phyloP scores from a whole-genome alignment of 176 grass and related monocot species.

The Rhynchospora tenuis region DNA sequence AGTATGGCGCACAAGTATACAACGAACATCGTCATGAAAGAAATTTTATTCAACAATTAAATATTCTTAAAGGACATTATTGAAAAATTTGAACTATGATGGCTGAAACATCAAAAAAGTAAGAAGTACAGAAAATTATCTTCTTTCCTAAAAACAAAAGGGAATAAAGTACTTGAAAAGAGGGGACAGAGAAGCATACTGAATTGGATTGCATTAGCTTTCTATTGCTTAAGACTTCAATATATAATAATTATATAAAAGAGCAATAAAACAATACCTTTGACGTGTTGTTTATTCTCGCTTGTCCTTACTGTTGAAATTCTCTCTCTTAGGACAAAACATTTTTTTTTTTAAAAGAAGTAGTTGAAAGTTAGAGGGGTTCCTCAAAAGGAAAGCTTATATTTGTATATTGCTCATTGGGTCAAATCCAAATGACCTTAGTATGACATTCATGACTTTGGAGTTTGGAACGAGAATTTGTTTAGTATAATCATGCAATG shows the following conservation, averaged over 20 bases:
- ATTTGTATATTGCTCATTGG: background rate
- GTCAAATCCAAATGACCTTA: background rate
- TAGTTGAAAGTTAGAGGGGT: background rate
- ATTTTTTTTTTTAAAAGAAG: background rate
- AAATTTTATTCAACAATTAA: background rate
- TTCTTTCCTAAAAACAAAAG: background rate
- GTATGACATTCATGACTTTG: background rate
- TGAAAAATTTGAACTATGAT: background rate
- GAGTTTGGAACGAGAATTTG: background rate
- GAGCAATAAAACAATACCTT: background rate
- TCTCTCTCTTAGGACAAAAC: background rate
- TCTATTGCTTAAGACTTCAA: background rate
- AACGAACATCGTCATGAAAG: background rate
- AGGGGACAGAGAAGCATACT: background rate
- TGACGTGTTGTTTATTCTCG: background rate
- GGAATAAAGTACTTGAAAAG: background rate
- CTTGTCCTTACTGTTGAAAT: background rate
- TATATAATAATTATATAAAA: background rate
- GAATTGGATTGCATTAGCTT: constrained; percentile 1
- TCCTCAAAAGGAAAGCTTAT: constrained; percentile 11
- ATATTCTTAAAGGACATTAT: background rate
- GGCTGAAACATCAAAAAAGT: background rate
- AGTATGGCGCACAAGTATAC: background rate
- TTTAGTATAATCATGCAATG: constrained; percentile 7
- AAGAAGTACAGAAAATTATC: background rate